These are phyloP conservation scores for Eragrostis nindensis DNA, from an alignment of 176 grass and related monocot species.

Conservation along the genomic window DNA sequence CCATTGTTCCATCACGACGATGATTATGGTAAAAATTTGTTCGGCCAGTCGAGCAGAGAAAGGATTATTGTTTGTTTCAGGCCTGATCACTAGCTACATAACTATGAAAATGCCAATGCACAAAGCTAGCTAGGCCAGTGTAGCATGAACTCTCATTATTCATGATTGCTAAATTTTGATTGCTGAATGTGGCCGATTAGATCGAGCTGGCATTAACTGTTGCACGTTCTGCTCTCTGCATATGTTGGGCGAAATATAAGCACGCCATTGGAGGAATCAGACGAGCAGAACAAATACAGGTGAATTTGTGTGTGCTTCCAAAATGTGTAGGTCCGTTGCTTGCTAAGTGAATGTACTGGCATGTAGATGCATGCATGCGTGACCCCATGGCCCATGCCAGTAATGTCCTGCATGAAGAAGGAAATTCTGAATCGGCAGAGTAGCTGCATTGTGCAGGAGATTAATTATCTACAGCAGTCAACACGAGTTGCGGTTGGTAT, in stretches of 20 bases:
- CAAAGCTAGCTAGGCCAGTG: too few species aligned
- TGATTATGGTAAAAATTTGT: background rate
- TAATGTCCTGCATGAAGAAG: conserved; percentile 14
- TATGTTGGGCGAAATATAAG: background rate
- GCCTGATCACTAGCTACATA: background rate
- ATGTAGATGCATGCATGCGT: background rate
- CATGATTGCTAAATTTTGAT: background rate
- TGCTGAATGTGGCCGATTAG: background rate
- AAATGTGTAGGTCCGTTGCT: background rate
- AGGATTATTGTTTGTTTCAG: background rate
- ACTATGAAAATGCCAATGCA: background rate
- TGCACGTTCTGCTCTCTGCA: background rate
- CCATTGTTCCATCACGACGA: background rate
- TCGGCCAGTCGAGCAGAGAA: background rate
- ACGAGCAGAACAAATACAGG: background rate
- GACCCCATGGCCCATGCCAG: background rate
- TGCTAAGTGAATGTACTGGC: conserved; percentile 4
- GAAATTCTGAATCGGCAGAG: background rate
- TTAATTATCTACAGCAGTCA: background rate
- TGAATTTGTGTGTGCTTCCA: background rate
- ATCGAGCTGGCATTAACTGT: background rate
- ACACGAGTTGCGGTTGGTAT: background rate
- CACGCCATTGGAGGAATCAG: background rate
- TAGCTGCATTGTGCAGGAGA: background rate
- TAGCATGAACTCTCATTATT: background rate